Base-by-base conservation (phyloP, 2,329 filamentous ascomycete species). In the Colletotrichum euphorbiae region DNA sequence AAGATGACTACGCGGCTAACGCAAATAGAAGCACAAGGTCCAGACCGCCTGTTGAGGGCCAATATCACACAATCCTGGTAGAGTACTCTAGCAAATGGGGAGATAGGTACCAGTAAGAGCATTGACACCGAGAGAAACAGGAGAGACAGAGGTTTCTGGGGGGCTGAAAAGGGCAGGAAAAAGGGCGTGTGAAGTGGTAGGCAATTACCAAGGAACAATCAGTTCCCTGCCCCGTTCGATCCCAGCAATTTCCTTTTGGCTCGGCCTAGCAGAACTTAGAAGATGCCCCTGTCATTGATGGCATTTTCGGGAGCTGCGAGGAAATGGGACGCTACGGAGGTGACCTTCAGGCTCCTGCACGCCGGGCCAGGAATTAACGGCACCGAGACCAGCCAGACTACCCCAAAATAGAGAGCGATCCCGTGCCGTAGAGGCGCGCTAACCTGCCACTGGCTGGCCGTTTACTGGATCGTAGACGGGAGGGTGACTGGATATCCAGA, bases 181-280 rank as follows among this genome's bases (percentile, higher is more conserved):
- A 52, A 38, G 51, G 40, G 50, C 63, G 11, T 17, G 57, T 40
- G 21, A 50, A 52, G 43, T 57, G 50, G 33, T 62, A 63, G 54
- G 61, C 55, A 68, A 68, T 68, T 24, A 65, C 43, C 62, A 59
- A 60, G 61, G 55, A 65, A 68, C 65, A 68, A 38, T n/a, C 58
- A 38, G 31, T 65, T 59, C 65, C 65, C 48, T 68, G 54, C 40
- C 36, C 17, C 31, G 65, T 55, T 55, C 65, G 65, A 66, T 68
- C 65, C 54, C 61, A 65, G 61, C 42, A 64, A 68, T 65, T 65
- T 68, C 62, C 61, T 65, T 65, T 42, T 55, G 54, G 28, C 52
- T 48, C 19, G 43, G 48, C 51, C 57, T 62, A 28, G 36, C 19
- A 28, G 15, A n/a, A n/a, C n/a, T n/a, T n/a, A n/a, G n/a, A 43